Conservation (phyloP, 176 grass and related monocot genomes). For the Triticum dicoccoides region DNA sequence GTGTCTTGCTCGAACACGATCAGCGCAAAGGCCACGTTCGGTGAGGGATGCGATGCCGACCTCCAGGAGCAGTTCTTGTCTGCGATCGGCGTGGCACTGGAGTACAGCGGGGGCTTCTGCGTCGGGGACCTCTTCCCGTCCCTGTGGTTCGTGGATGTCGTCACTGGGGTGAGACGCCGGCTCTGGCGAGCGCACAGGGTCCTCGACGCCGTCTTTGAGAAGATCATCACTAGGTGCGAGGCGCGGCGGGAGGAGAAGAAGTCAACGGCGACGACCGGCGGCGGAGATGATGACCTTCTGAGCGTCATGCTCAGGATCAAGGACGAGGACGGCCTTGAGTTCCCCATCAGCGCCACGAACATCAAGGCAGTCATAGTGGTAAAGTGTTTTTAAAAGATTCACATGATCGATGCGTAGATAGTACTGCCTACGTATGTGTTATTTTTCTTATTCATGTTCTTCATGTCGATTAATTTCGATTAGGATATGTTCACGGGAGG, state of each 20-base stretch:
- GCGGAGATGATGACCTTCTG: constrained; percentile 7
- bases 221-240: not conserved
- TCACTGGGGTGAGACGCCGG: not conserved
- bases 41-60: not conserved
- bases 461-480: not conserved
- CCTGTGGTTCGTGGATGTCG: not conserved
- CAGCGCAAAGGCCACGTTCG: not conserved
- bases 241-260: not conserved
- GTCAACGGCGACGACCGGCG: not conserved
- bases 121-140: not conserved
- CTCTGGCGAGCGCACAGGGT: not conserved
- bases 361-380: not conserved
- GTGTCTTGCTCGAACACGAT: not conserved
- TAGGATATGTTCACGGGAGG: constrained; percentile 24
- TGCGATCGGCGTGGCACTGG: not conserved
- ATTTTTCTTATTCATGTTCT: not conserved
- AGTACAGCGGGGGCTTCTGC: not conserved
- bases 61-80: not conserved
- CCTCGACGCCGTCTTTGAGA: constrained; percentile 4
- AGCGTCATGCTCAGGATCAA: constrained; percentile 33
- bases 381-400: not conserved
- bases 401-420: no score
- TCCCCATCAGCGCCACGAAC: constrained; percentile 1
- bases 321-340: not conserved
- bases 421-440: no score